phyloP scores from a whole-genome alignment of 768 basidiomycete species.

The Dictyophora rubrovolvata region DNA sequence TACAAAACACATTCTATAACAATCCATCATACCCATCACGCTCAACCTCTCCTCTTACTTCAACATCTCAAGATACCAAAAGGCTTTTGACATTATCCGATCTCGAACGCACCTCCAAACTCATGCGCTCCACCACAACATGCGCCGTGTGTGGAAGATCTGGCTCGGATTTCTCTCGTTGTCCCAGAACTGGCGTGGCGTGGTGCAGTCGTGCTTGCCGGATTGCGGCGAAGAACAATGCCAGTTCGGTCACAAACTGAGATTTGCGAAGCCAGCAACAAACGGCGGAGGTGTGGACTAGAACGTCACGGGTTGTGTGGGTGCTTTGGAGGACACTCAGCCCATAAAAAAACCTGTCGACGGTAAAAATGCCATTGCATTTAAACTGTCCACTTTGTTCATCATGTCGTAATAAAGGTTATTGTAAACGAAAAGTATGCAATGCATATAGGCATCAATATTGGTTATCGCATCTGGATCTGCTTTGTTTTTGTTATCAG shows the following conservation, averaged over 20 bases:
- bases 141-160: constrained; percentile 46
- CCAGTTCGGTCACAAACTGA: background rate
- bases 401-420: no score
- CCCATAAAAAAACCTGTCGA: no score
- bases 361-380: no score
- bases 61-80: constrained; percentile 2
- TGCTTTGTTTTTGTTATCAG: no score
- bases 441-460: no score
- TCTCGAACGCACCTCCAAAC: constrained; percentile 42
- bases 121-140: constrained; percentile 28
- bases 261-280: background rate
- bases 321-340: no score
- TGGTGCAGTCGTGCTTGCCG: constrained; percentile 62
- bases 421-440: no score
- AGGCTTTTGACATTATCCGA: constrained; percentile 41
- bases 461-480: no score
- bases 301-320: background rate
- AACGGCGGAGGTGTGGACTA: background rate
- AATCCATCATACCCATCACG: background rate
- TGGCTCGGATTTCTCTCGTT: constrained; percentile 51
- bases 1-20: no score
- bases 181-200: constrained; percentile 44
- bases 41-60: background rate
- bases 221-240: constrained; percentile 29
- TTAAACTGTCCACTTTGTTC: no score